Evolutionary conservation across 768 basidiomycete genomes (phyloP), one percentile per base, ranked within the genome.

Genomic region (Coprinopsis sp.): DNA sequence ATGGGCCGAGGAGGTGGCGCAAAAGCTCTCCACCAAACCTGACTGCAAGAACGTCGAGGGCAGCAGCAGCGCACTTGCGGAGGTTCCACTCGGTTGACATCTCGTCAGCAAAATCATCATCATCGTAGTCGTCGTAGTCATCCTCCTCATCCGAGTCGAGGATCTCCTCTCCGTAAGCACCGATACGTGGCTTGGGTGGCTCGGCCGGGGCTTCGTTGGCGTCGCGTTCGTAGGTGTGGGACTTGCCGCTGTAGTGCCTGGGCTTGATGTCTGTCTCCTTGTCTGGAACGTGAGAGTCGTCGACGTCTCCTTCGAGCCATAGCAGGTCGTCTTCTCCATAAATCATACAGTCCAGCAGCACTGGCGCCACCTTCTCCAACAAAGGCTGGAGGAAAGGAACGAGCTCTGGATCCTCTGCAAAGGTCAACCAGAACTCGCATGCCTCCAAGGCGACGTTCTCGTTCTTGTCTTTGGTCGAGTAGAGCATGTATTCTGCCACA

Each of bases 351-450:
- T 95, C 87, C 51, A 99, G 74, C n/a, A 99, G 73, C 14, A 96
- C 85, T 0, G 96, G 96, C 2, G 89, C 91, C 31, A 99, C 91
- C 56, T 90, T 89, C n/a, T 74, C 82, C 7, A 99, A 74, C 50
- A 93, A 77, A 2, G 94, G 94, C 50, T 82, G 84, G 22, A 99
- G 73, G 61, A 86, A 89, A 2, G 82, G 79, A 8, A 83, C 82
- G 19, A 98, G 75, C 40, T 92, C 91, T 30, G 83, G 83, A 55
- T 97, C 92, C 63, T 99, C 96, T 13, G 96, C 94, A 60, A 99
- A 98, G 1, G 94, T 96, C 51, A 99, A 75, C 96, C 96, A 99
- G 66, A 99, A 99, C 74, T 99, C 96, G 76, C 94, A 96, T 19
- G 96, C 96, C 69, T 99, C 96, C 39, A 99, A 75, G 2, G 95